Conservation (phyloP, 257 asterid genomes). For the Thymus mandschuricus region DNA sequence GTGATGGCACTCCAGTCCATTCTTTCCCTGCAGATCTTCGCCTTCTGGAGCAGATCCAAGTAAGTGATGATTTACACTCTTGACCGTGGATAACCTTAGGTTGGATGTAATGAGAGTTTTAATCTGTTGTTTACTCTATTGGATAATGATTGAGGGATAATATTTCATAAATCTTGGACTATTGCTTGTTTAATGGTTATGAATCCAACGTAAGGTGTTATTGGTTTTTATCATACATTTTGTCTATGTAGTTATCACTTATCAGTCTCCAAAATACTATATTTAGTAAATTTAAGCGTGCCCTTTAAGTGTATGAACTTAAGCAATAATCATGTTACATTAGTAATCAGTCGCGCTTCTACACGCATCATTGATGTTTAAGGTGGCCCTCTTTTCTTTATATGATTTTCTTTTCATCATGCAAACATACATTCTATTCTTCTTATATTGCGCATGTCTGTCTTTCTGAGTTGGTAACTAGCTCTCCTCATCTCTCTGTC, state of each 20-base stretch:
- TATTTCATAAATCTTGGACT: no score
- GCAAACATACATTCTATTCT: neutral
- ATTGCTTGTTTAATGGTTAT: no score
- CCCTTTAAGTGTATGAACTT: no score
- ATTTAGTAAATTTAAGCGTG: no score
- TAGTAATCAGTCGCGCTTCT: neutral
- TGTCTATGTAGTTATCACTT: no score
- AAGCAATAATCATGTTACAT: neutral
- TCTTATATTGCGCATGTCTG: neutral
- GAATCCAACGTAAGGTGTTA: no score
- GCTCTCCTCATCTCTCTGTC: constrained; percentile 8
- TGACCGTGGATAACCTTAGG: neutral
- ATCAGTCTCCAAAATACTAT: no score
- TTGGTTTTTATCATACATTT: no score
- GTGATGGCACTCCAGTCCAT: constrained; percentile 60
- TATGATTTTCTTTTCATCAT: no score
- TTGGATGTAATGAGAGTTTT: no score
- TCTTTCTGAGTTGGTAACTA: constrained; percentile 13
- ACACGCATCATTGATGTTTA: constrained; percentile 1
- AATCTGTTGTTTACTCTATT: no score
- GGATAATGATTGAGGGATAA: no score
- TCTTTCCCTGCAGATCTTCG: constrained; percentile 87
- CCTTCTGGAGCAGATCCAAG: constrained; percentile 75
- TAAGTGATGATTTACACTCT: constrained; percentile 27
- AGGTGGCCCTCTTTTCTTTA: neutral